These are phyloP conservation scores for Neotropicomus parvogracilis DNA, from an alignment of 1,284 basidiomycete genomes.

Conservation along the genomic window DNA sequence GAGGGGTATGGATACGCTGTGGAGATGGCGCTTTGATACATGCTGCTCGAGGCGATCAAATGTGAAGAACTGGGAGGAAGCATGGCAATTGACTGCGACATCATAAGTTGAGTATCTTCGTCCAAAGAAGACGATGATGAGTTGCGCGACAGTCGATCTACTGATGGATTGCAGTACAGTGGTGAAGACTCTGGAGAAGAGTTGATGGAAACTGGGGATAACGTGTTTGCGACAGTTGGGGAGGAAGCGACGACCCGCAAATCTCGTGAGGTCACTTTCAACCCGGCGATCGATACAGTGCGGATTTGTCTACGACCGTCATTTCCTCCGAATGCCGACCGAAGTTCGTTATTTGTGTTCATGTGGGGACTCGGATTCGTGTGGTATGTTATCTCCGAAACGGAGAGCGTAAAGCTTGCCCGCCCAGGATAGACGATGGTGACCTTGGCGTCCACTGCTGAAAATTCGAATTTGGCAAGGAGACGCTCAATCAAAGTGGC, in stretches of 20 bases:
- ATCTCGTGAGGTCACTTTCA: conserved; percentile 44
- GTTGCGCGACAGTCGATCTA: conserved; percentile 37
- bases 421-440: conserved; percentile 61
- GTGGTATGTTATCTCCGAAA: conserved; percentile 58
- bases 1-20: conserved; percentile 25
- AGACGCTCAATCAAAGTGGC: conserved; percentile 81
- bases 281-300: conserved; percentile 48
- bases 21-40: conserved; percentile 75
- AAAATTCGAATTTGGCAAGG: conserved; percentile 78
- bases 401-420: conserved; percentile 56
- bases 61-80: conserved; percentile 47
- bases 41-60: conserved; percentile 51
- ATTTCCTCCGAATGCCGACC: conserved; percentile 30
- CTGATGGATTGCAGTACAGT: conserved; percentile 33
- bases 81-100: conserved; percentile 71
- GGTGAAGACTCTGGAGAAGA: conserved; percentile 20
- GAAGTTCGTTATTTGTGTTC: conserved; percentile 10
- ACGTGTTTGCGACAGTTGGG: conserved; percentile 18
- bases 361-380: conserved; percentile 28
- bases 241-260: conserved; percentile 32
- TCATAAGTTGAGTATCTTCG: conserved; percentile 59
- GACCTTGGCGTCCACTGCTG: conserved; percentile 64
- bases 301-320: conserved; percentile 30
- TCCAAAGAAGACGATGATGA: conserved; percentile 52
- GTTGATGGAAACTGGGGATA: conserved; percentile 21